Conservation (phyloP, 1,284 basidiomycete genomes). For the Psilocybe mexicana region DNA sequence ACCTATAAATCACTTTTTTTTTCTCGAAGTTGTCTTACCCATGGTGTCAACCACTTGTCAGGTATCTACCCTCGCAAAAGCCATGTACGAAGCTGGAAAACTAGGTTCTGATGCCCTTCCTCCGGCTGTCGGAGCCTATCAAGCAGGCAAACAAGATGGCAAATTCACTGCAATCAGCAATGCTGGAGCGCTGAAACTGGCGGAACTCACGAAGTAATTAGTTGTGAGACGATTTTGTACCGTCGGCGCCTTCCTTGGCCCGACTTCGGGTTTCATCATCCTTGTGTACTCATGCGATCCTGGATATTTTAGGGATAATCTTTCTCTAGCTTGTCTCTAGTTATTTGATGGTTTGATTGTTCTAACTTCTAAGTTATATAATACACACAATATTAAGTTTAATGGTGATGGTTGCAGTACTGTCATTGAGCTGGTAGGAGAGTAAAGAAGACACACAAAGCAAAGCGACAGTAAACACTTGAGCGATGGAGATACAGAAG, state of each 20-base stretch:
- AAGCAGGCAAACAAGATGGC: constrained; percentile 33
- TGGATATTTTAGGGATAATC: too few relatives aligned
- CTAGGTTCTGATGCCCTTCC: constrained; percentile 42
- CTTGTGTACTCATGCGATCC: too few relatives aligned
- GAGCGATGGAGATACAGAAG: neutral
- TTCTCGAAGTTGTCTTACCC: neutral
- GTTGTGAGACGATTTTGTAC: neutral
- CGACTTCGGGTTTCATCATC: too few relatives aligned
- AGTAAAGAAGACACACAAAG: neutral
- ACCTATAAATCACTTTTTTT: neutral
- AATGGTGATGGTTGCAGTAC: neutral
- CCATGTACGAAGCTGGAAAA: constrained; percentile 40
- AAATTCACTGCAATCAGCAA: constrained; percentile 49
- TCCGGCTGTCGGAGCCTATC: constrained; percentile 34
- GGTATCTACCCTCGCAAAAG: constrained; percentile 45
- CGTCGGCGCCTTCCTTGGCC: neutral
- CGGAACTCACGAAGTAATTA: constrained; percentile 26
- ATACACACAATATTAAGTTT: neutral
- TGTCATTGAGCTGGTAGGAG: neutral
- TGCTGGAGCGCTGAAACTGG: constrained; percentile 42
- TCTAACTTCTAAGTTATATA: neutral
- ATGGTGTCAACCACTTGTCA: constrained; percentile 20
- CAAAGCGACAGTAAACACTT: neutral
- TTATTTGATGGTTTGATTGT: too few relatives aligned
- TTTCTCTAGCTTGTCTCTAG: too few relatives aligned